A percentile compares a stretch with the other conserved stretches of the same genome.
Evolutionary conservation across 2,329 filamentous ascomycete species (phyloP).

Genomic region (Alternaria tenuissima): DNA sequence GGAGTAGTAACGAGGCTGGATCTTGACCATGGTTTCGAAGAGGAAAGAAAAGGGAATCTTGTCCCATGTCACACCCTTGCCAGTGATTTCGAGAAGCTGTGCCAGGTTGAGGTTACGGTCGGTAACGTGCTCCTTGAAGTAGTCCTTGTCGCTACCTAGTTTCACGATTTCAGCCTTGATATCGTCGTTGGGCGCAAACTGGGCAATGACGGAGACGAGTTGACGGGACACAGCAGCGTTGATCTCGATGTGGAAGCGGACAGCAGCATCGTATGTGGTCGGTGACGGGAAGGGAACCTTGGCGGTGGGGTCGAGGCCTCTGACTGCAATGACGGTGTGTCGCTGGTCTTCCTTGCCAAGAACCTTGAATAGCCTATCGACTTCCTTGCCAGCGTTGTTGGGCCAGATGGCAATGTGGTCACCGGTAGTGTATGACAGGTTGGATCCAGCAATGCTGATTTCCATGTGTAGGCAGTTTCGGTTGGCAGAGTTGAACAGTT

Average conservation of each 20-base stretch:
- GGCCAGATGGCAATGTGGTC: slow-evolving; percentile 99
- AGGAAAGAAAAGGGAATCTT: slow-evolving; percentile 92
- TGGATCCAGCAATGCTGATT: slow-evolving; percentile 87
- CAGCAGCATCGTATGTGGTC: slow-evolving; percentile 92
- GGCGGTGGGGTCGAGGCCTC: slow-evolving; percentile 90
- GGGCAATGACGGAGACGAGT: slow-evolving; percentile 84
- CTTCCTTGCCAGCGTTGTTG: slow-evolving; percentile 90
- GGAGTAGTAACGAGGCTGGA: slow-evolving; percentile 98
- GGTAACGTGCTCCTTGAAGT: slow-evolving; percentile 87
- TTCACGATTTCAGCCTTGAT: slow-evolving; percentile 88
- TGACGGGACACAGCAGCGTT: slow-evolving; percentile 95
- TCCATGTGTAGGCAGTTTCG: slow-evolving; percentile 98
- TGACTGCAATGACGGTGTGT: slow-evolving; percentile 84
- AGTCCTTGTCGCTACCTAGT: slow-evolving; percentile 91
- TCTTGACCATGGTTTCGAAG: slow-evolving; percentile 91
- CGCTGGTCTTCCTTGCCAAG: slow-evolving; percentile 80
- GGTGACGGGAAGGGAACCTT: slow-evolving; percentile 98
- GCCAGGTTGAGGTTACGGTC: slow-evolving; percentile 88
- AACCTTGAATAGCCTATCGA: slow-evolving; percentile 85
- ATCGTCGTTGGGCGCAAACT: slow-evolving; percentile 86
- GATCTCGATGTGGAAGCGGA: slow-evolving; percentile 97
- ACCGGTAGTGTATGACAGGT: slow-evolving; percentile 91
- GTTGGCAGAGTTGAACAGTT: slow-evolving; percentile 88
- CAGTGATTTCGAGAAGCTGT: slow-evolving; percentile 77
- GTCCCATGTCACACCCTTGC: slow-evolving; percentile 78